A percentile compares a stretch with the other conserved stretches of the same genome.
Evolutionary conservation across 495 filamentous ascomycete species (phyloP).

Genomic region (Xylaria sp.): DNA sequence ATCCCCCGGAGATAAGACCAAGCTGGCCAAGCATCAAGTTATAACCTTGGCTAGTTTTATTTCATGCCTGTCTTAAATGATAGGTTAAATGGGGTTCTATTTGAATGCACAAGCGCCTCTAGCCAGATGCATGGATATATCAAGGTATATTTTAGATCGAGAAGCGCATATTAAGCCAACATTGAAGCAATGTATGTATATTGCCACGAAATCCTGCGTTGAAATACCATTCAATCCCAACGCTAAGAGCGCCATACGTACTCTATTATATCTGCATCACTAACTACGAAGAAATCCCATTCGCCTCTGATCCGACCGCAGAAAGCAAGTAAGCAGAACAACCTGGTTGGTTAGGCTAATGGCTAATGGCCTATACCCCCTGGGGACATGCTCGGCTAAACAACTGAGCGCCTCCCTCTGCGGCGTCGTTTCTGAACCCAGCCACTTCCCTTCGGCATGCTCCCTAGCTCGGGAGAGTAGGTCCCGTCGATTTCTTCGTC

Average conservation of each 20-base stretch:
- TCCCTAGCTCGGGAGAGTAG: constrained; percentile 37
- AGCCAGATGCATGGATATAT: not conserved
- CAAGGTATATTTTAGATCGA: not conserved
- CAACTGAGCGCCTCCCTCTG: not conserved
- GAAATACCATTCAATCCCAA: not conserved
- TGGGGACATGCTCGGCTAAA: not conserved
- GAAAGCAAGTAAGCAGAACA: not conserved
- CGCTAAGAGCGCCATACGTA: no score
- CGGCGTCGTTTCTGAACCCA: constrained; percentile 36
- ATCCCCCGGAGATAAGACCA: no score
- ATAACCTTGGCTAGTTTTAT: no score
- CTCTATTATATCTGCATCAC: no score
- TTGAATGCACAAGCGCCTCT: no score
- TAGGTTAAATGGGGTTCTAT: no score
- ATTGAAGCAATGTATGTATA: not conserved
- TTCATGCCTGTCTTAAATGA: no score
- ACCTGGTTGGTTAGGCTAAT: not conserved
- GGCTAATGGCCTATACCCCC: not conserved
- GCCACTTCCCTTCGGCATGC: constrained; percentile 33
- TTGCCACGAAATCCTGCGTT: not conserved
- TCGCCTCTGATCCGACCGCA: not conserved
- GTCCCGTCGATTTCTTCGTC: constrained; percentile 52
- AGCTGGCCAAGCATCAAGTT: no score
- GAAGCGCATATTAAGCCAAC: not conserved
- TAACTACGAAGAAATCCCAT: not conserved